Base-by-base conservation (phyloP, 1,139 yeast genomes). In the Yamadazyma kanchanaburiensis region DNA sequence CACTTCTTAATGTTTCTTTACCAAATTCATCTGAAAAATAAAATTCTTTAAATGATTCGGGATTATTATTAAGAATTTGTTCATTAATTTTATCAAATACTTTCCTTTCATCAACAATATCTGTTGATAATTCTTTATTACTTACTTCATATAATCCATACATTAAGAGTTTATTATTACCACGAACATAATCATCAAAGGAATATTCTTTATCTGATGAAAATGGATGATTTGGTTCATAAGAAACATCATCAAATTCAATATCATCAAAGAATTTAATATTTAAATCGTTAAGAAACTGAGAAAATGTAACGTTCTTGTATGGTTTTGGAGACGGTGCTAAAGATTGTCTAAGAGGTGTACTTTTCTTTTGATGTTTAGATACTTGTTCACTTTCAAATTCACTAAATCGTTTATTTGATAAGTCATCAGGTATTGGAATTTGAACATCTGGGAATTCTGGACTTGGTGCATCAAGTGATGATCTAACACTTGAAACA, bases 261-360 rank as follows among this genome's bases (percentile, higher is more conserved):
- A 70, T 53, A 38, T 73, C 77, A 40, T 75, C 76, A 40, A 66
- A 71, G 41, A 77, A 77, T 26, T 66, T 65, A 11, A 76, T 62
- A 0, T 71, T 70, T 7, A 74, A 55, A 34, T 71, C 75, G 6
- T 49, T 50, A 40, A 77, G 51, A 33, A 77, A 76, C 13, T 60
- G 57, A 1, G 57, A 45, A 21, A 73, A 51, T 0, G 68, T 43
- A 1, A 69, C 72, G 4, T 69, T 64, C 12, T 30, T 32, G 27
- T 56, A 55, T n/a, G n/a, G n/a, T n/a, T n/a, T n/a, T n/a, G n/a
- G n/a, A n/a, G n/a, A n/a, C n/a, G n/a, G n/a, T n/a, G n/a, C n/a
- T n/a, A n/a, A n/a, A 7, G 10, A 10, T 18, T 18, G 20, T 7
- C 7, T 7, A 10, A 18, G 10, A 10, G 7, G 9, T 8, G 7